These are phyloP conservation scores for Calonectria honghensis DNA, from an alignment of 2,329 filamentous ascomycete genomes.

Conservation along the genomic window DNA sequence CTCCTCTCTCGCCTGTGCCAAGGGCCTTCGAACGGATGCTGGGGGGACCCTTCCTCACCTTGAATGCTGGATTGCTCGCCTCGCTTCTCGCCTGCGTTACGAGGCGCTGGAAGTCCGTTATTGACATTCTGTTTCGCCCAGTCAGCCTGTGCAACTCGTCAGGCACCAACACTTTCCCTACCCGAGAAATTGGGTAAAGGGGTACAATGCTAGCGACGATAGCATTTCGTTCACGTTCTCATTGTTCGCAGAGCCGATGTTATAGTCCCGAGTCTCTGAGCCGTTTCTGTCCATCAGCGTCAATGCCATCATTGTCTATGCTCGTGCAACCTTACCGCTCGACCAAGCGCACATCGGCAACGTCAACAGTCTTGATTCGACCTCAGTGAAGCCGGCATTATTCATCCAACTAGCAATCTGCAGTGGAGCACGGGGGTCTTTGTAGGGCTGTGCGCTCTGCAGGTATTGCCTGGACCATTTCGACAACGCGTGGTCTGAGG, in stretches of 20 bases:
- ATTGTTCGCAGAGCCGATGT: conserved; percentile 72
- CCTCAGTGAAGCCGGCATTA: conserved; percentile 79
- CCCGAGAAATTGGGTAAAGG: conserved; percentile 71
- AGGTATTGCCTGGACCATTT: conserved; percentile 81
- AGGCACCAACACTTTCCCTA: conserved; percentile 56
- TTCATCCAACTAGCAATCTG: conserved; percentile 76
- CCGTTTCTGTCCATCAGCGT: conserved; percentile 22
- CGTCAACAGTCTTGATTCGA: conserved; percentile 79
- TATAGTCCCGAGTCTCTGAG: conserved; percentile 69
- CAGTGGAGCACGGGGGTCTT: conserved; percentile 79
- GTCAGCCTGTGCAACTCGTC: conserved; percentile 24
- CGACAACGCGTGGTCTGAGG: conserved; percentile 77
- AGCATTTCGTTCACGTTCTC: conserved; percentile 74
- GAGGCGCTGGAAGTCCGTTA: conserved; percentile 74
- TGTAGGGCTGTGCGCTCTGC: conserved; percentile 76
- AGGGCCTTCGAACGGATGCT: background rate
- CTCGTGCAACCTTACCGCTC: conserved; percentile 68
- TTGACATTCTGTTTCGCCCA: conserved; percentile 68
- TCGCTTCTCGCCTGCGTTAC: conserved; percentile 74
- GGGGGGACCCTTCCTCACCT: conserved; percentile 64
- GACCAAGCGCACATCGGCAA: conserved; percentile 83
- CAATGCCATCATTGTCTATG: background rate
- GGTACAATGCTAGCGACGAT: conserved; percentile 73
- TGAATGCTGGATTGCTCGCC: conserved; percentile 72
- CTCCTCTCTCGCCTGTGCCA: background rate